A percentile compares a stretch with the other conserved stretches of the same genome.
phyloP scores from a whole-genome alignment of 345 rosid species.

The Sonneratia caseolaris region DNA sequence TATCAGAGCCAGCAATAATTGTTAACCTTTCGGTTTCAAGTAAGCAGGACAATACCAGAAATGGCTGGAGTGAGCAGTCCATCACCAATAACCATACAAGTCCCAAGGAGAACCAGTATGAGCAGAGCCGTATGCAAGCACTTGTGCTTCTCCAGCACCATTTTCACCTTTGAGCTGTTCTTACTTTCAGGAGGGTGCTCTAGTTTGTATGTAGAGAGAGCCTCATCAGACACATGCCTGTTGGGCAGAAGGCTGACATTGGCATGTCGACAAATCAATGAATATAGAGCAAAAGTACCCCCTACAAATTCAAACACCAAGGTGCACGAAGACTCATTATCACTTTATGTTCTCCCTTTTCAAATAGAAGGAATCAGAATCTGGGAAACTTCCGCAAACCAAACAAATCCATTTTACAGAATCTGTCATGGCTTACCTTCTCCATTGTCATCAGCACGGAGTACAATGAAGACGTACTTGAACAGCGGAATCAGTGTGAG shows the following conservation, averaged over 20 bases:
- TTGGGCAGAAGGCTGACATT: conserved; percentile 16
- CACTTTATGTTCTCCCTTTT: background rate
- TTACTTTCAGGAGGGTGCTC: conserved; percentile 11
- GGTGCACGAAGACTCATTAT: background rate
- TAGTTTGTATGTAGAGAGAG: conserved; percentile 13
- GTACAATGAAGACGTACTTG: conserved; percentile 19
- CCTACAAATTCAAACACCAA: conserved; percentile 6
- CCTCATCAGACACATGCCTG: conserved; percentile 15
- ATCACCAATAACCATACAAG: conserved; percentile 22
- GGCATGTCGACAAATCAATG: conserved; percentile 18
- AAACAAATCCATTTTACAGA: background rate
- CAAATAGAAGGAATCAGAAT: background rate
- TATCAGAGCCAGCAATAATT: background rate
- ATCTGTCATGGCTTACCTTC: conserved; percentile 9
- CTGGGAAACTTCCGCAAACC: background rate
- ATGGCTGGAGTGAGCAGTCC: conserved; percentile 18
- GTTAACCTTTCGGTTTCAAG: background rate
- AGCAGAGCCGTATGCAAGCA: conserved; percentile 13
- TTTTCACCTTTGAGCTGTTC: conserved; percentile 8
- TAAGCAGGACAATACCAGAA: conserved; percentile 10
- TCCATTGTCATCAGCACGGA: conserved; percentile 18
- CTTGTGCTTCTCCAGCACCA: conserved; percentile 13
- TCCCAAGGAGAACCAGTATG: conserved; percentile 15
- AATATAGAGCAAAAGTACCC: conserved; percentile 17
- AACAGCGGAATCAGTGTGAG: conserved; percentile 16